Evolutionary conservation across 139 green algal species (phyloP).

Genomic region (Chlorella ohadii): DNA sequence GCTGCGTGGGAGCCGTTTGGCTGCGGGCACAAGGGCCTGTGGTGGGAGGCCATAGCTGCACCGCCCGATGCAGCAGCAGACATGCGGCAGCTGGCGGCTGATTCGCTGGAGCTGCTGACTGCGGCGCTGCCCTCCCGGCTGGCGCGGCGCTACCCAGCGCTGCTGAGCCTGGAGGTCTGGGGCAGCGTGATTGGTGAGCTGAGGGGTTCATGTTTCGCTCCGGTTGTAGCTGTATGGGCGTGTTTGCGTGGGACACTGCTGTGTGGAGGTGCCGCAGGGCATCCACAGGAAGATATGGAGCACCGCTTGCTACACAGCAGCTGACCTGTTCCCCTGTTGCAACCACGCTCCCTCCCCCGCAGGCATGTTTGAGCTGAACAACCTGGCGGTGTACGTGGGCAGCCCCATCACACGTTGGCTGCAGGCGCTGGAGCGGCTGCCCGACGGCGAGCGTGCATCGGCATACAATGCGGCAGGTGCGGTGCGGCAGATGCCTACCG

Average conservation of each 20-base stretch:
- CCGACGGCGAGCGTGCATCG: not conserved
- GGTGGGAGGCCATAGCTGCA: conserved; percentile 87
- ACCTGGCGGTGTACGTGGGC: conserved; percentile 75
- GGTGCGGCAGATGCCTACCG: no score
- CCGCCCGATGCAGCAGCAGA: conserved; percentile 74
- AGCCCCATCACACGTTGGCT: conserved; percentile 33
- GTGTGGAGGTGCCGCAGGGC: no score
- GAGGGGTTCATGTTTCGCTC: no score
- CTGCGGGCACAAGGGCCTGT: conserved; percentile 80
- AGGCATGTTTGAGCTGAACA: conserved; percentile 99
- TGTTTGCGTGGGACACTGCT: no score
- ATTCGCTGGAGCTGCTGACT: conserved; percentile 81
- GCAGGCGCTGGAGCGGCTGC: not conserved
- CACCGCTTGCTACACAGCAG: no score
- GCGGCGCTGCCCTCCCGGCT: conserved; percentile 44
- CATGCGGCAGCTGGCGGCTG: conserved; percentile 68
- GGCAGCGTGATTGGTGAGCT: conserved; percentile 61
- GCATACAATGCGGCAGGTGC: conserved; percentile 12
- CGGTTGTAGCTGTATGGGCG: no score
- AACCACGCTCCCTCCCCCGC: no score
- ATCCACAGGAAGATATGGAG: no score
- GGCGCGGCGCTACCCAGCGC: conserved; percentile 49
- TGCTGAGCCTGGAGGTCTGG: conserved; percentile 82
- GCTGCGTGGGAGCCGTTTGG: conserved; percentile 80
- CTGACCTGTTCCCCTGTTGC: not conserved